A percentile compares a stretch with the other conserved stretches of the same genome.
These are phyloP conservation scores for Xylariaceae sp. DNA, from an alignment of 2,329 filamentous ascomycete genomes.

Conservation along the genomic window DNA sequence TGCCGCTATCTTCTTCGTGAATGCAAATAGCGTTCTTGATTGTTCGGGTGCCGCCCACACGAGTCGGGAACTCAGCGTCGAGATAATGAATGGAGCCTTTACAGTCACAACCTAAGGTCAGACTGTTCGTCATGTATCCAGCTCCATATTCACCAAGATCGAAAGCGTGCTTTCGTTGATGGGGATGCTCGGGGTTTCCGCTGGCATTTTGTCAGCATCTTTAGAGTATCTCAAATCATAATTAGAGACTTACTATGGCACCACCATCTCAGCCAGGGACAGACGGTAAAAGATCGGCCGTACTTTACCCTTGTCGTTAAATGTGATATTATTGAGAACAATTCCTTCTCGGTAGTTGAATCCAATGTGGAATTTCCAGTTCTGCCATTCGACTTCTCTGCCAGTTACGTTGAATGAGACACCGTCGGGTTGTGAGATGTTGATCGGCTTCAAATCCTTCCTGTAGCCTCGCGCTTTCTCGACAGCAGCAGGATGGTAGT, in stretches of 20 bases:
- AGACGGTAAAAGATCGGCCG: conserved; percentile 84
- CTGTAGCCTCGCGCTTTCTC: conserved; percentile 72
- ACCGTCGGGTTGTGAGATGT: conserved; percentile 83
- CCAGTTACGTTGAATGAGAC: conserved; percentile 80
- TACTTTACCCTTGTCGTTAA: conserved; percentile 75
- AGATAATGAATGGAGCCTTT: conserved; percentile 90
- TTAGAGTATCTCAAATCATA: not conserved
- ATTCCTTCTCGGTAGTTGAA: conserved; percentile 95
- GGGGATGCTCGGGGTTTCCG: conserved; percentile 74
- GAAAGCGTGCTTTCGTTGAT: conserved; percentile 78
- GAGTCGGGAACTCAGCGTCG: conserved; percentile 79
- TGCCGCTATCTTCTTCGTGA: conserved; percentile 88
- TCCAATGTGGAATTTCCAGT: conserved; percentile 88
- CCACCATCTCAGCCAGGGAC: conserved; percentile 90
- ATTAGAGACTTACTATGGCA: conserved; percentile 59
- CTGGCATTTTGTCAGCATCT: conserved; percentile 23
- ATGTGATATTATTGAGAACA: conserved; percentile 84
- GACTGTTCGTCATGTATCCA: conserved; percentile 78
- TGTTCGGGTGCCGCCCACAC: conserved; percentile 67
- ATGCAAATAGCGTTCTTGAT: conserved; percentile 96
- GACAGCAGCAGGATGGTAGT: conserved; percentile 74
- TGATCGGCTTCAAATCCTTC: conserved; percentile 76
- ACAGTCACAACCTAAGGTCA: conserved; percentile 77
- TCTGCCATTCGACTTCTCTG: conserved; percentile 79
- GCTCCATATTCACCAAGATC: conserved; percentile 78